These are phyloP conservation scores for Coniochaeta sp. DNA, from an alignment of 2,329 filamentous ascomycete species.

Conservation along the genomic window DNA sequence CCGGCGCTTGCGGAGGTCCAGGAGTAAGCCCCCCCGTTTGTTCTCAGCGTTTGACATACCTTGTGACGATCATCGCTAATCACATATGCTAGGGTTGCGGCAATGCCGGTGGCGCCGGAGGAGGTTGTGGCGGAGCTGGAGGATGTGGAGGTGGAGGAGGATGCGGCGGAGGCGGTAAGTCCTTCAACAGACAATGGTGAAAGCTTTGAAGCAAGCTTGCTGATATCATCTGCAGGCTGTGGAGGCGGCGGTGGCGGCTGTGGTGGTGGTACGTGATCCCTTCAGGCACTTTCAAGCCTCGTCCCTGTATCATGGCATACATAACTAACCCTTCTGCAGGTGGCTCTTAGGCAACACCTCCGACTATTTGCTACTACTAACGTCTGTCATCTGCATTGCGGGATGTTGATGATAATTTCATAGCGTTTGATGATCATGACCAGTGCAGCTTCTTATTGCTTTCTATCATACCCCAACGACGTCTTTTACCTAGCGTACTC, in stretches of 20 bases:
- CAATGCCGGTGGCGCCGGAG: slow-evolving; percentile 3
- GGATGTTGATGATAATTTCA: neutral
- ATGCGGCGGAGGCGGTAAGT: slow-evolving; percentile 6
- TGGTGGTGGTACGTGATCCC: neutral
- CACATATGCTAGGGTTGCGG: neutral
- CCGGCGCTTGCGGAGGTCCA: slow-evolving; percentile 35
- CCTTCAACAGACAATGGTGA: neutral
- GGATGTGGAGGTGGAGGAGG: slow-evolving; percentile 7
- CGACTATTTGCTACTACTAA: neutral
- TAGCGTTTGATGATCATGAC: neutral
- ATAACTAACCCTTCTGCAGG: neutral
- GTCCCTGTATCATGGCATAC: neutral
- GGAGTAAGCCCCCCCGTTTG: slow-evolving; percentile 10
- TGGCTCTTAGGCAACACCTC: neutral
- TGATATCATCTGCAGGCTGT: neutral
- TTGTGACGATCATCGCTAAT: neutral
- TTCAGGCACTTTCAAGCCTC: neutral
- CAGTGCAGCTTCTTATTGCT: neutral
- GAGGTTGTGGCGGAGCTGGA: neutral
- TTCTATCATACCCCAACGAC: neutral
- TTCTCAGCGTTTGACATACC: neutral
- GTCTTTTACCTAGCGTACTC: neutral
- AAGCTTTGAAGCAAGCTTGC: neutral
- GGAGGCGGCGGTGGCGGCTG: slow-evolving; percentile 2
- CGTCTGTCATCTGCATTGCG: neutral